Percentiles rank a stretch among this genome's conserved stretches.
Evolutionary conservation across 805 yeast genomes (phyloP).

Genomic region (Zygoascus ofunaensis): DNA sequence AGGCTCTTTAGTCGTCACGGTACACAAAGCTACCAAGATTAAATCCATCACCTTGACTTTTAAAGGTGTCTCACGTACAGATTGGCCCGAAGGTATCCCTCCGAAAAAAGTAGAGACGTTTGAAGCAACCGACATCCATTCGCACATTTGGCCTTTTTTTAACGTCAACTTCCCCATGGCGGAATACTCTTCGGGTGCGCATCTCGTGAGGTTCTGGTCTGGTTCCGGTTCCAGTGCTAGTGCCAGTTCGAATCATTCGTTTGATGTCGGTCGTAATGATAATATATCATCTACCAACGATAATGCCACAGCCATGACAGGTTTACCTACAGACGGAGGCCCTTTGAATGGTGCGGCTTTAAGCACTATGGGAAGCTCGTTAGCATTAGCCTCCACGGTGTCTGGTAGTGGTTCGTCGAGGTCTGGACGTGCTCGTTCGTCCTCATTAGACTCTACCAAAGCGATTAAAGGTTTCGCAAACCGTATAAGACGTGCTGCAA

Average conservation of each 20-base stretch:
- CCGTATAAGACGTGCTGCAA: slow-evolving; percentile 19
- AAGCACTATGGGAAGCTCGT: not conserved
- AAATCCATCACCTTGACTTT: slow-evolving; percentile 55
- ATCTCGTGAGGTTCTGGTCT: slow-evolving; percentile 21
- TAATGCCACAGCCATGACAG: not conserved
- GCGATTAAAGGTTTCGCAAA: slow-evolving; percentile 16
- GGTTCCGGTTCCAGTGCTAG: not conserved
- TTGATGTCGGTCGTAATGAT: not conserved
- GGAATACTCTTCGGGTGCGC: slow-evolving; percentile 38
- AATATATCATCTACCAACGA: not conserved
- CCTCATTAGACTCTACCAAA: slow-evolving; percentile 10
- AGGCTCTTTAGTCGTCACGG: slow-evolving; percentile 64
- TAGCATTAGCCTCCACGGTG: not conserved
- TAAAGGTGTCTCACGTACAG: slow-evolving; percentile 65
- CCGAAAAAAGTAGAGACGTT: slow-evolving; percentile 62
- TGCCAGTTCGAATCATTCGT: not conserved
- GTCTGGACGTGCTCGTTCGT: slow-evolving; percentile 7
- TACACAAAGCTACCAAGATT: slow-evolving; percentile 61
- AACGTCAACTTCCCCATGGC: slow-evolving; percentile 32
- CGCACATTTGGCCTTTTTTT: slow-evolving; percentile 90
- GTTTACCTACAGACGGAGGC: not conserved
- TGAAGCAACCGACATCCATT: slow-evolving; percentile 58
- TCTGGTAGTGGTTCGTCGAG: not conserved
- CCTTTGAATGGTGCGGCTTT: not conserved
- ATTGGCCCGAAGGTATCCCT: slow-evolving; percentile 97